Evolutionary conservation across 208 protist species (phyloP), one percentile per base, ranked within the genome.

Genomic region (Vickermania spadyakhi): DNA sequence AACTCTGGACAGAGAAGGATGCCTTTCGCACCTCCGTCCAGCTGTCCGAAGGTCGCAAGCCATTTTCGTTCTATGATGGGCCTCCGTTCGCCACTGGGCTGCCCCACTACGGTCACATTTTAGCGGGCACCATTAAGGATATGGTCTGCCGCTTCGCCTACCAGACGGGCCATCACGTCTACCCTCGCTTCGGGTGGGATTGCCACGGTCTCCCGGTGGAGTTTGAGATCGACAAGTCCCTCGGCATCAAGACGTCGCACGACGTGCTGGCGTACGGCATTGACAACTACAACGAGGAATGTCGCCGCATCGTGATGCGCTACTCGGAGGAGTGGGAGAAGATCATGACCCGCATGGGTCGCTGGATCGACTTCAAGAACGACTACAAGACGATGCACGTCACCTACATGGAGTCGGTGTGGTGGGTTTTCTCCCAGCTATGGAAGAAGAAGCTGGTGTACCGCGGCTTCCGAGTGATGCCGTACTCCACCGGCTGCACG

Each of bases 11-110:
- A 30, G 75, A 97, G 50, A 97, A 97, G 52, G 78, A 99, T 62
- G 97, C 96, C 28, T 99, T 99, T 72, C 36, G 96, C 27, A 91
- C 86, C 23, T 98, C 86, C 0, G 62, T 99, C 29, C 90, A 98
- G 75, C 66, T 88, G 31, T 97, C 84, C 27, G 89, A 97, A 67
- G 96, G 95, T 30, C 74, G 77, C 36, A 70, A 80, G 56, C 71
- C 76, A 0, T 96, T 78, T 66, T 89, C 79, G 25, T 99, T 99
- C 72, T 99, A 98, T 69, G 99, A 99, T 78, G 99, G 99, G 26
- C 99, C 99, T 14, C 99, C 99, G n/a, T 99, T 99, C 69, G 99
- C 99, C 28, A 99, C 99, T 27, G 99, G 99, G 0, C 72, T 99
- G 52, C 99, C 99, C 22, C 99, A 99, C 89, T 99, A 99, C 83